These are phyloP conservation scores for Thalassiosira hispida DNA, from an alignment of 352 stramenopile genomes.

Conservation along the genomic window DNA sequence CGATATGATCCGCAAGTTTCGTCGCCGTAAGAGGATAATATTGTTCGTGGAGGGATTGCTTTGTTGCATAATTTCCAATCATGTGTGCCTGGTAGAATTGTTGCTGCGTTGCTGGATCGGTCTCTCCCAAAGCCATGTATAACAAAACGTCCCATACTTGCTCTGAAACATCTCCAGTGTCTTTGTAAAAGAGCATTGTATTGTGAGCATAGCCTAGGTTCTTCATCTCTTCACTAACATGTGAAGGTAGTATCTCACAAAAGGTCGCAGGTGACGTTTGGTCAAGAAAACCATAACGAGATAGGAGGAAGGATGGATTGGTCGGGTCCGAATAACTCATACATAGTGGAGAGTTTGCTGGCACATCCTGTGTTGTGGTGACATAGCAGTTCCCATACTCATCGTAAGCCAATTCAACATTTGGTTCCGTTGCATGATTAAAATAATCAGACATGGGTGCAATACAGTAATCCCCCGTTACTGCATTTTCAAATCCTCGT, in stretches of 20 bases:
- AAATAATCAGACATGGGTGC: conserved; percentile 54
- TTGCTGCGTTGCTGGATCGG: conserved; percentile 19
- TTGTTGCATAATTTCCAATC: conserved; percentile 38
- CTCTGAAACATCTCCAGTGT: conserved; percentile 52
- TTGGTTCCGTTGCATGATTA: conserved; percentile 56
- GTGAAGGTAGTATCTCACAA: conserved; percentile 43
- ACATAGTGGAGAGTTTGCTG: conserved; percentile 44
- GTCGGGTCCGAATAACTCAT: conserved; percentile 61
- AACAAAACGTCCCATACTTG: conserved; percentile 53
- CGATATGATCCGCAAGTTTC: conserved; percentile 32
- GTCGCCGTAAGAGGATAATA: conserved; percentile 31
- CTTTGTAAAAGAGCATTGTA: conserved; percentile 51
- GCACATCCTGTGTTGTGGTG: conserved; percentile 44
- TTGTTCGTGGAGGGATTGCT: conserved; percentile 35
- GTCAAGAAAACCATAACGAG: conserved; percentile 63
- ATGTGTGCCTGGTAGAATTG: conserved; percentile 55
- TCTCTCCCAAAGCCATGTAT: conserved; percentile 35
- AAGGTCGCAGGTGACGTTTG: conserved; percentile 44
- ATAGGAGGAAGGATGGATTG: conserved; percentile 65
- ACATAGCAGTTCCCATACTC: conserved; percentile 55
- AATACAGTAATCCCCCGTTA: conserved; percentile 41
- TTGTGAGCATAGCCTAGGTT: conserved; percentile 42
- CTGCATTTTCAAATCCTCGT: conserved; percentile 41
- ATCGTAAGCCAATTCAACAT: conserved; percentile 55
- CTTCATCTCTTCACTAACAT: conserved; percentile 50